A percentile compares a stretch with the other conserved stretches of the same genome.
Conservation (phyloP, 2,329 filamentous ascomycete species). For the Fusarium sp. region DNA sequence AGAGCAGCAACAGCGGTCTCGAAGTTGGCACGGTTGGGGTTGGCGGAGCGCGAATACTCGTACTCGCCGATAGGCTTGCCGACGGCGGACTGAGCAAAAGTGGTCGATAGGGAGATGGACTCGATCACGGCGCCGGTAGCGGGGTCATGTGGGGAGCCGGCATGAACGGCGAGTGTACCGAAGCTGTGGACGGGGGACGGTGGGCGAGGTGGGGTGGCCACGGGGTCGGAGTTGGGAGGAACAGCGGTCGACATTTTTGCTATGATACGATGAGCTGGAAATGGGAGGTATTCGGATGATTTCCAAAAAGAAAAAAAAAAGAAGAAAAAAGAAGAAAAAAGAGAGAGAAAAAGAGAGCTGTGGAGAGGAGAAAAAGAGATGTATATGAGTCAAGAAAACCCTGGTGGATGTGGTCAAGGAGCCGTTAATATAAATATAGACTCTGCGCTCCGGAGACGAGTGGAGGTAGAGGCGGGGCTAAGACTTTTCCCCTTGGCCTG, state of each 20-base stretch:
- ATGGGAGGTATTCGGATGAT: background rate
- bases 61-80: slow-evolving; percentile 87
- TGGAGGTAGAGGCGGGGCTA: slow-evolving; percentile 32
- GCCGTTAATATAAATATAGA: slow-evolving; percentile 33
- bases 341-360: background rate
- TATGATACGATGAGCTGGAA: slow-evolving; percentile 1
- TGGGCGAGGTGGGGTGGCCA: slow-evolving; percentile 77
- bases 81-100: slow-evolving; percentile 89
- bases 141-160: slow-evolving; percentile 89
- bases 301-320: background rate
- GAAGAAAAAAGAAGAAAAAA: background rate
- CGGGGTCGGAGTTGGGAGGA: slow-evolving; percentile 57
- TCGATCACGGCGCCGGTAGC: slow-evolving; percentile 95
- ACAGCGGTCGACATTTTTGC: slow-evolving; percentile 37
- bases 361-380: background rate
- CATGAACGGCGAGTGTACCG: slow-evolving; percentile 94
- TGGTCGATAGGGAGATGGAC: slow-evolving; percentile 94
- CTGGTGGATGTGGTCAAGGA: slow-evolving; percentile 16
- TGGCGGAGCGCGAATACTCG: slow-evolving; percentile 93
- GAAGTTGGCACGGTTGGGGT: slow-evolving; percentile 96
- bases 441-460: slow-evolving; percentile 18
- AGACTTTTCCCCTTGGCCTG: slow-evolving; percentile 7
- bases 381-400: background rate
- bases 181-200: slow-evolving; percentile 80
- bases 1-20: slow-evolving; percentile 90